Percentiles rank a stretch among this genome's conserved stretches.
Conservation (phyloP, 371 early-diverging fungal species). For the Smittium culicis region DNA sequence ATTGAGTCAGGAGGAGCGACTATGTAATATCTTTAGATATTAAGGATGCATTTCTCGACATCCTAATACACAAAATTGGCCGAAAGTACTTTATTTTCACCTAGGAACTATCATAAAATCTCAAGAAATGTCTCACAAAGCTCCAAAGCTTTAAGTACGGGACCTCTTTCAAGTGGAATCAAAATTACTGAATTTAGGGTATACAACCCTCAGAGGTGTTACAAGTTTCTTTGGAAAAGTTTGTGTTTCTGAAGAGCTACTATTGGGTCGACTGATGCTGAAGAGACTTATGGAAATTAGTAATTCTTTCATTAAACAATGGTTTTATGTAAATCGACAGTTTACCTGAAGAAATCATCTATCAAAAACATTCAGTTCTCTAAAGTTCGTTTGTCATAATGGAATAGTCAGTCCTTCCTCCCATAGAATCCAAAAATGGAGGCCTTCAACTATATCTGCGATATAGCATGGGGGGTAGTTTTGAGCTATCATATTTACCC, state of each 20-base stretch:
- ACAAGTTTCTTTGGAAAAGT: conserved; percentile 13
- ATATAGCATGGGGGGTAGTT: not conserved
- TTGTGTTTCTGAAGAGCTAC: conserved; percentile 3
- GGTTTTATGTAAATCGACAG: not conserved
- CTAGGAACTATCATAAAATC: conserved; percentile 31
- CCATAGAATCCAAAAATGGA: not conserved
- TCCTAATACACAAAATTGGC: conserved; percentile 22
- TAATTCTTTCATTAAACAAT: not conserved
- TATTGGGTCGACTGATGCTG: not conserved
- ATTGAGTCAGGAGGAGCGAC: not conserved
- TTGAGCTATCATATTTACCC: not conserved
- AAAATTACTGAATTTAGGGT: not conserved
- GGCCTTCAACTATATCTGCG: not conserved
- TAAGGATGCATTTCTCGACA: conserved; percentile 30
- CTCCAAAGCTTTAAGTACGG: not conserved
- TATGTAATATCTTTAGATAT: conserved; percentile 16
- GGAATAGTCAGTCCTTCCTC: not conserved
- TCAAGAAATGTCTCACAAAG: not conserved
- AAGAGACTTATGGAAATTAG: not conserved
- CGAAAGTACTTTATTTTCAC: conserved; percentile 31
- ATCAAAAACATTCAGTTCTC: not conserved
- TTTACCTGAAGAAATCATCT: not conserved
- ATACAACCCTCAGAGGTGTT: not conserved
- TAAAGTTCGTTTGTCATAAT: not conserved
- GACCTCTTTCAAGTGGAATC: not conserved